Base-by-base conservation (phyloP, 192 early-diverging fungal species). In the Hyaloraphidium curvatum region DNA sequence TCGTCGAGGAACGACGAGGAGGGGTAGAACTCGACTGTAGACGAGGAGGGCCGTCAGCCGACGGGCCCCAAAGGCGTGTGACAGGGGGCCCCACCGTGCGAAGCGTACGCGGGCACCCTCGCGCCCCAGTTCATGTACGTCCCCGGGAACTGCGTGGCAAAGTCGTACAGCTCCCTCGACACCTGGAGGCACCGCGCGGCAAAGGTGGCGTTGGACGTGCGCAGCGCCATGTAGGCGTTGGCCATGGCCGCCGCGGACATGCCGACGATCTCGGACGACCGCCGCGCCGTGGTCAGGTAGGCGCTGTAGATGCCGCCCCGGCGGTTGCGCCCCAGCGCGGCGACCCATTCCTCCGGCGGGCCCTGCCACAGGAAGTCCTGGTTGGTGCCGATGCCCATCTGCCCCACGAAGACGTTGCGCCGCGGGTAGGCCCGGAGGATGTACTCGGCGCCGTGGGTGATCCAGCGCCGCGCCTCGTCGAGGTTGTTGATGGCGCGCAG, bases 311-410 rank as follows among this genome's bases (percentile, higher is more conserved):
- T n/a, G n/a, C n/a, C n/a, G 22, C 53, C 59, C 1, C 17, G 16
- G 14, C 53, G 52, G 1, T 31, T 23, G 1, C 13, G 2, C 4
- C 48, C 48, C 3, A 14, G 11, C 3, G 62, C 58, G 14, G 50
- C 58, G n/a, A n/a, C n/a, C n/a, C n/a, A n/a, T 25, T 62, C 59
- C 50, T 63, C 62, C 2, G 62, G 62, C 3, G 62, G 62, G 2
- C 62, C 62, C 43, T 55, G 60, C 40, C 60, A 63, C 13, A 57
- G 58, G 30, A 63, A 63, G 31, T 63, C 62, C 13, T 55, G n/a
- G n/a, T n/a, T n/a, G n/a, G n/a, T n/a, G n/a, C 62, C 13, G 11
- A 9, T 50, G 11, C 11, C 11, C 11, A 14, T 11, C 7, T 21
- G 9, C 17, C 50, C 50, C 21, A 9, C 50, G 50, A 11, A 26